These are phyloP conservation scores for Dendrobium officinale DNA, from an alignment of 106 monocot species.

Conservation along the genomic window DNA sequence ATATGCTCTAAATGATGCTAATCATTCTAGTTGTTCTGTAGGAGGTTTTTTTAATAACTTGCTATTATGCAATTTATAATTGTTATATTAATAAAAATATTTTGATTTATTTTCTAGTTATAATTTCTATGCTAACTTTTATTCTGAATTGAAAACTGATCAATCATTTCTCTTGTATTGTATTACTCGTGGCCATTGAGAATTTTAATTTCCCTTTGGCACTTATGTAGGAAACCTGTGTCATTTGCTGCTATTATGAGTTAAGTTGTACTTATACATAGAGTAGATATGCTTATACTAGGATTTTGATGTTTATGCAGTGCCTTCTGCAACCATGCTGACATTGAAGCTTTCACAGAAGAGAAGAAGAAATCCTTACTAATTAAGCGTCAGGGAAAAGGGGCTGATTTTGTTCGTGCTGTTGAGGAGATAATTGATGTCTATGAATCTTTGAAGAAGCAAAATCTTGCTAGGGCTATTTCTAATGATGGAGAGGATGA, in stretches of 20 bases:
- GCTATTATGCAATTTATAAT: not conserved
- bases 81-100: not conserved
- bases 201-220: not conserved
- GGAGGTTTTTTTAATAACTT: not conserved
- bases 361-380: slow-evolving; percentile 85
- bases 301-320: slow-evolving; percentile 29
- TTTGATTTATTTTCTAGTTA: not conserved
- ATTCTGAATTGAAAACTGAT: not conserved
- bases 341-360: slow-evolving; percentile 96
- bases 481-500: slow-evolving; percentile 13
- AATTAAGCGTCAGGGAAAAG: slow-evolving; percentile 79
- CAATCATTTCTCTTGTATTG: not conserved
- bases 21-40: not conserved
- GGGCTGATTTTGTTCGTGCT: slow-evolving; percentile 95
- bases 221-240: not conserved
- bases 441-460: slow-evolving; percentile 58
- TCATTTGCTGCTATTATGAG: not conserved
- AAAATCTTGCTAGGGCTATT: slow-evolving; percentile 20
- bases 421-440: slow-evolving; percentile 84
- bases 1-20: not conserved
- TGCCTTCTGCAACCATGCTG: slow-evolving; percentile 96
- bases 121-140: not conserved
- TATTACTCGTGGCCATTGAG: not conserved
- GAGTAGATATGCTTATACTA: not conserved
- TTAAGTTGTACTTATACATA: not conserved